phyloP scores from a whole-genome alignment of 768 basidiomycete species.

The Podaxis pistillaris region DNA sequence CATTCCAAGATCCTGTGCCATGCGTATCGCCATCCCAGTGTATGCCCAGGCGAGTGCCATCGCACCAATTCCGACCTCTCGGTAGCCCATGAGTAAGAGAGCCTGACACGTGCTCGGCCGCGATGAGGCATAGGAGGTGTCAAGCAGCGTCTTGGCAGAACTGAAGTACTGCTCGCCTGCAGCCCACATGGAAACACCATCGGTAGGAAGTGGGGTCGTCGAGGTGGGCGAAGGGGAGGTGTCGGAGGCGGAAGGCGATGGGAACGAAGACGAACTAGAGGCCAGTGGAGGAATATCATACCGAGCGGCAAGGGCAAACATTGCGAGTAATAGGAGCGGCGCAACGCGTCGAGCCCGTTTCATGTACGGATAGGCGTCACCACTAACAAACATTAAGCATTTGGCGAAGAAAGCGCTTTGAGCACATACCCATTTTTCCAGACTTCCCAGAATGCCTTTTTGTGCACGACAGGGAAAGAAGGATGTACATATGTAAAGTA shows the following conservation, averaged over 20 bases:
- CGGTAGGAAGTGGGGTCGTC: constrained; percentile 35
- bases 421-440: constrained; percentile 39
- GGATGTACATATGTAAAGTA: constrained; percentile 86
- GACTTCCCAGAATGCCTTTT: constrained; percentile 62
- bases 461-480: constrained; percentile 74
- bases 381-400: neutral
- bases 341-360: constrained; percentile 50
- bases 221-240: constrained; percentile 9
- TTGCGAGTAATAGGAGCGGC: constrained; percentile 71
- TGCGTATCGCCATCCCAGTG: constrained; percentile 86
- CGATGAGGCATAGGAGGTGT: constrained; percentile 67
- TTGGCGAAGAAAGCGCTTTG: neutral
- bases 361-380: constrained; percentile 34
- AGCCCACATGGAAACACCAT: constrained; percentile 69
- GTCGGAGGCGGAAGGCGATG: neutral
- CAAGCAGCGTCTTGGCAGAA: constrained; percentile 64
- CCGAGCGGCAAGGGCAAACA: constrained; percentile 81
- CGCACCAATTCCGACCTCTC: constrained; percentile 85
- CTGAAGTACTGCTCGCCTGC: constrained; percentile 75
- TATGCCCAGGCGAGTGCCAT: constrained; percentile 90
- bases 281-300: constrained; percentile 38
- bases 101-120: constrained; percentile 76
- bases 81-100: constrained; percentile 75
- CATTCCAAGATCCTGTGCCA: constrained; percentile 88
- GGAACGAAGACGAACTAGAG: neutral